Base-by-base conservation (phyloP, 2,329 filamentous ascomycete species). In the Dactylellina leptospora region DNA sequence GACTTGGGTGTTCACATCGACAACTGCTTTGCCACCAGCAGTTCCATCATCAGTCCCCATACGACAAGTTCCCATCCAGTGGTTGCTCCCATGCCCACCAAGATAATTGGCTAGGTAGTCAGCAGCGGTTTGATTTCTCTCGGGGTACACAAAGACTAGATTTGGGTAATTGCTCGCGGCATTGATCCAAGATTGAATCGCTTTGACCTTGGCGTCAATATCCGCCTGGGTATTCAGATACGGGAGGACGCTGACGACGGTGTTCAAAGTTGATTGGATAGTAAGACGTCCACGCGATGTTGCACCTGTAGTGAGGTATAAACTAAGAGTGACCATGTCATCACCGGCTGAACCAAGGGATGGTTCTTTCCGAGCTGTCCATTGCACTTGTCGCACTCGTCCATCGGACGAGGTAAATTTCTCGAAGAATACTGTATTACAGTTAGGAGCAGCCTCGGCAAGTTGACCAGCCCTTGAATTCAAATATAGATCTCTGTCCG, bases 301-400 rank as follows among this genome's bases (percentile, higher is more conserved):
- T 2, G 82, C 80, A 16, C 83, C 82, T 40, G 84, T 83, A 16
- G 81, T 84, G 18, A 85, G 80, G 78, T 84, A 85, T 4, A 84
- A 79, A 76, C 84, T 82, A 53, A 82, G 79, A 30, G 80, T 81
- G 62, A 85, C 78, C 25, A 81, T 78, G 45, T 81, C 81, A 33
- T 80, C 76, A 11, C 80, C 79, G 18, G 60, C 47, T 22, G 74
- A 77, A 58, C 81, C 83, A 47, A 83, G 81, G 38, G 84, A 83
- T 25, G 83, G 84, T 74, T 89, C 87, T 23, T 88, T 86, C 74
- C 87, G 84, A 44, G 86, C 84, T 8, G 87, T 89, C 82, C 85
- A 90, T 77, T 90, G 87, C 16, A 89, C 80, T 75, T 88, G 85
- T 48, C 87, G 83, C 6, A 84, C 83, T 61, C 87, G 84, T 23